These are phyloP conservation scores for Phylloporus sp. DNA, from an alignment of 1,284 basidiomycete species.

Conservation along the genomic window DNA sequence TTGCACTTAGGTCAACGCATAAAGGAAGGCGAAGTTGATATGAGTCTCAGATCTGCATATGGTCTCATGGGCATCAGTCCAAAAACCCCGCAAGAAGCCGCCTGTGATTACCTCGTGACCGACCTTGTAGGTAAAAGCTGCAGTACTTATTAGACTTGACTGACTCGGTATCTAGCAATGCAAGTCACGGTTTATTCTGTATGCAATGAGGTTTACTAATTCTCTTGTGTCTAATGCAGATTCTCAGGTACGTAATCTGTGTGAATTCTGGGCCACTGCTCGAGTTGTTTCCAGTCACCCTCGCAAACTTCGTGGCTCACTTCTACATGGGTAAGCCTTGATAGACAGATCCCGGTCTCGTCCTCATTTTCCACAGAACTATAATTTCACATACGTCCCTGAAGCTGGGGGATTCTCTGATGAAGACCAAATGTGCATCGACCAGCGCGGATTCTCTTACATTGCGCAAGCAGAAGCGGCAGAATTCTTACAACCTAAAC, in stretches of 20 bases:
- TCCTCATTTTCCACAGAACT: conserved; percentile 46
- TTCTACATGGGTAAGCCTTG: conserved; percentile 54
- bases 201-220: not conserved
- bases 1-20: too few relatives aligned
- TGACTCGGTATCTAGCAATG: conserved; percentile 15
- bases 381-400: conserved; percentile 66
- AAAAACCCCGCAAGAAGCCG: conserved; percentile 14
- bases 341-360: not conserved
- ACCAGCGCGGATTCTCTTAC: conserved; percentile 69
- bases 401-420: conserved; percentile 63
- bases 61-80: conserved; percentile 13
- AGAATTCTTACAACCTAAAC: conserved; percentile 50
- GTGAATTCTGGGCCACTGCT: not conserved
- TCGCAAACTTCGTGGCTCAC: too few relatives aligned
- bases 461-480: too few relatives aligned
- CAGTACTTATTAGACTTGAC: not conserved
- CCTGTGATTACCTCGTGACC: conserved; percentile 16
- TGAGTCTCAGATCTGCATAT: conserved; percentile 17
- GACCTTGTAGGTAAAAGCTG: conserved; percentile 12
- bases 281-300: conserved; percentile 5
- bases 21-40: not conserved
- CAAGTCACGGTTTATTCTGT: conserved; percentile 7
- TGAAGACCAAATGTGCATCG: conserved; percentile 57
- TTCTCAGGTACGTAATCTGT: conserved; percentile 13
- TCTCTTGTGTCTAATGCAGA: not conserved